These are phyloP conservation scores for Prunus padus DNA, from an alignment of 306 rosid species.

Conservation along the genomic window DNA sequence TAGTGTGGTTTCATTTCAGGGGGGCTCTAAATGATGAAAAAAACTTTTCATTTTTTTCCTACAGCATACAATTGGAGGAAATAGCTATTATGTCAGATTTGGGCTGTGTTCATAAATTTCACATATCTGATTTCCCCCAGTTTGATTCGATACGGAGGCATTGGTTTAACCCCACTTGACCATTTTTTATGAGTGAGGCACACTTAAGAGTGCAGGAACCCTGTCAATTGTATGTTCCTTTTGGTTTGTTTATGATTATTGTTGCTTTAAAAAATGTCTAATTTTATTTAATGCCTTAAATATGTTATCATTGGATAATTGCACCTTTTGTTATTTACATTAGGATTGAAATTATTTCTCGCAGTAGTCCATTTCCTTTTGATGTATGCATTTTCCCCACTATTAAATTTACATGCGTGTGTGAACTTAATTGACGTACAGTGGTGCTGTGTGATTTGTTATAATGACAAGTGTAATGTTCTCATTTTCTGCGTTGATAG, in stretches of 20 bases:
- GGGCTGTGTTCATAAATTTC: background rate
- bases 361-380: background rate
- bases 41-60: constrained; percentile 9
- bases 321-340: background rate
- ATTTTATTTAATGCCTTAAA: background rate
- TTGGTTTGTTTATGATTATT: background rate
- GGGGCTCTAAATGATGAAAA: background rate
- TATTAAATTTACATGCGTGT: background rate
- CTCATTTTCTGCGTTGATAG: too few relatives aligned
- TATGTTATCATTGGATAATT: background rate
- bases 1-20: constrained; percentile 1
- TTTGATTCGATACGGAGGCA: constrained; percentile 9
- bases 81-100: constrained; percentile 6
- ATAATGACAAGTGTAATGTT: too few relatives aligned
- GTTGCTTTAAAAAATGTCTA: background rate
- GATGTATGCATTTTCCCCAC: background rate
- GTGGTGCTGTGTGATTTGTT: background rate
- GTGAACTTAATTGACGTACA: background rate
- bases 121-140: background rate
- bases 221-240: background rate
- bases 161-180: background rate
- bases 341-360: background rate
- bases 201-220: background rate
- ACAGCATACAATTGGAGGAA: constrained; percentile 22
- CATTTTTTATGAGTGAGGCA: background rate